Conservation (phyloP, 2,329 filamentous ascomycete genomes). For the Sarocladium brachiariae region DNA sequence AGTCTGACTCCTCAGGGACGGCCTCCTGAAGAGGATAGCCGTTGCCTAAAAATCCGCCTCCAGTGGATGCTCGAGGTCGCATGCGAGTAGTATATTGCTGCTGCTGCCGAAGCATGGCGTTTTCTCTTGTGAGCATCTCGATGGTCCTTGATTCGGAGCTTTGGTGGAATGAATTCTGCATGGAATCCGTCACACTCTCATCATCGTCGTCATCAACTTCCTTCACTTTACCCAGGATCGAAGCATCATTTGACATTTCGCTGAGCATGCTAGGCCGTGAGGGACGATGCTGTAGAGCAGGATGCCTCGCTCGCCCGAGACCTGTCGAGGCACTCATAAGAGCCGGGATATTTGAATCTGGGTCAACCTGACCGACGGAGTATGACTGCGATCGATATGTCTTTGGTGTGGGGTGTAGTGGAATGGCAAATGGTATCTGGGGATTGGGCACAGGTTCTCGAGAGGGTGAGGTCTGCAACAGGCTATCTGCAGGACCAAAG, state of each 20-base stretch:
- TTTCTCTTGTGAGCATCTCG: constrained; percentile 55
- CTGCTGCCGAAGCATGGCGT: constrained; percentile 54
- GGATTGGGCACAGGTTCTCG: constrained; percentile 48
- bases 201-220: constrained; percentile 59
- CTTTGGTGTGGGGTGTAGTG: constrained; percentile 83
- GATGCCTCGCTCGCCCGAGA: constrained; percentile 50
- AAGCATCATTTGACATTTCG: constrained; percentile 60
- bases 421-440: constrained; percentile 80
- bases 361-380: constrained; percentile 83
- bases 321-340: constrained; percentile 40
- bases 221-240: constrained; percentile 60
- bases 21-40: constrained; percentile 53
- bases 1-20: constrained; percentile 61
- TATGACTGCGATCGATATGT: constrained; percentile 95
- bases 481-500: constrained; percentile 37
- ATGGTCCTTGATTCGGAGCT: constrained; percentile 55
- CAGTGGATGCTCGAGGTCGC: constrained; percentile 52
- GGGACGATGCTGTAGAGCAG: constrained; percentile 71
- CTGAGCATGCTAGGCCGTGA: constrained; percentile 73
- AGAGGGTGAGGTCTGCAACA: constrained; percentile 43
- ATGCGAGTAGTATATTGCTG: constrained; percentile 46
- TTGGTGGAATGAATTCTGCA: constrained; percentile 44
- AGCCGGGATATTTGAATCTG: constrained; percentile 42
- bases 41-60: constrained; percentile 46
- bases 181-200: constrained; percentile 44